phyloP scores from a whole-genome alignment of 306 rosid species.

The Geum urbanum region DNA sequence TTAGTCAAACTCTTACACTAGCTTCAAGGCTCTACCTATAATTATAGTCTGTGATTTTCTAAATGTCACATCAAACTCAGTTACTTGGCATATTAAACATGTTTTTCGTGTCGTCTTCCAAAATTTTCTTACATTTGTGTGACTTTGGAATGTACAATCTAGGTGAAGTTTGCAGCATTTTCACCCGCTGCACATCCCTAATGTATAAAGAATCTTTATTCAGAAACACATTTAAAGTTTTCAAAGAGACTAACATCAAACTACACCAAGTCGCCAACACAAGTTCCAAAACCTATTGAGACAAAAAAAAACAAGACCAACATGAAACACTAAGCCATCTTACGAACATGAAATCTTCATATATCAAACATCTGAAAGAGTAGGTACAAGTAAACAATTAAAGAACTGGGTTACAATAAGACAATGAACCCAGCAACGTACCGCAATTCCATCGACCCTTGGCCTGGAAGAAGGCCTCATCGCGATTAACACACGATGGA shows the following conservation, averaged over 20 bases:
- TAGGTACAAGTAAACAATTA: neutral
- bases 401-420: neutral
- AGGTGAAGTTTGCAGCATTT: neutral
- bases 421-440: slow-evolving; percentile 30
- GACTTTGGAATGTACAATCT: neutral
- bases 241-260: neutral
- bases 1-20: neutral
- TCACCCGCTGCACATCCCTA: neutral
- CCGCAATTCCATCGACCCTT: slow-evolving; percentile 99
- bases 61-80: neutral
- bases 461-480: slow-evolving; percentile 87
- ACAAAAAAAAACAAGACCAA: neutral
- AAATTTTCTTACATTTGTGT: neutral
- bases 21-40: neutral
- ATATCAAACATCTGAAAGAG: neutral
- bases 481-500: slow-evolving; percentile 88
- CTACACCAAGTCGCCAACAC: neutral
- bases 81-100: neutral
- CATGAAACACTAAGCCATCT: neutral
- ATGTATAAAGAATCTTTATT: neutral
- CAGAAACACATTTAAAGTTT: neutral
- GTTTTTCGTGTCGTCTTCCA: neutral
- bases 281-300: neutral
- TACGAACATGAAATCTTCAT: neutral
- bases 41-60: neutral